Conservation (phyloP, 805 yeast genomes). For the Kodamaea hsintzibuensis region DNA sequence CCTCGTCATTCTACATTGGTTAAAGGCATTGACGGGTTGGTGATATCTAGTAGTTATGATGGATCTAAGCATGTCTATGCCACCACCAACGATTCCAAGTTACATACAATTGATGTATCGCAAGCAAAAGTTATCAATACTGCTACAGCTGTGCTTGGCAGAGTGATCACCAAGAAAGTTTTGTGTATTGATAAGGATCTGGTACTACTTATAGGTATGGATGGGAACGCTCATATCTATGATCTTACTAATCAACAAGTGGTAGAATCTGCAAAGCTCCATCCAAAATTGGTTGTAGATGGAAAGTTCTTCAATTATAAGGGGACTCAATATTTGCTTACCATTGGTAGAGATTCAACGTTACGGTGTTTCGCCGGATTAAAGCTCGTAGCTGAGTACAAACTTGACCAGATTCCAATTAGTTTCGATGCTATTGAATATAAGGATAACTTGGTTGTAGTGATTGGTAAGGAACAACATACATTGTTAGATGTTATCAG, state of each 20-base stretch:
- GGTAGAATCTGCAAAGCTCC: slow-evolving; percentile 24
- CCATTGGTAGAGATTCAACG: slow-evolving; percentile 61
- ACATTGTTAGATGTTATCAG: slow-evolving; percentile 53
- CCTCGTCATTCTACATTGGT: slow-evolving; percentile 19
- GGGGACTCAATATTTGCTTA: slow-evolving; percentile 40
- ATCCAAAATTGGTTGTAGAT: slow-evolving; percentile 38
- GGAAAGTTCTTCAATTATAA: slow-evolving; percentile 26
- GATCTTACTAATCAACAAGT: slow-evolving; percentile 6
- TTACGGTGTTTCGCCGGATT: slow-evolving; percentile 30
- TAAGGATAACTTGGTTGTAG: slow-evolving; percentile 36
- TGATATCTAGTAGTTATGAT: slow-evolving; percentile 20
- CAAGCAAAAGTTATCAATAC: slow-evolving; percentile 7
- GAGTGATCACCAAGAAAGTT: slow-evolving; percentile 37
- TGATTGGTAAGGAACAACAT: slow-evolving; percentile 61
- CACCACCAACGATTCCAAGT: slow-evolving; percentile 11
- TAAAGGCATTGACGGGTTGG: slow-evolving; percentile 23
- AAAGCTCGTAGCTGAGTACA: slow-evolving; percentile 20
- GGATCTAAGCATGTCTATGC: slow-evolving; percentile 6
- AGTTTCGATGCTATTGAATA: slow-evolving; percentile 43
- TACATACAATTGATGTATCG: slow-evolving; percentile 21
- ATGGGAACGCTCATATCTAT: slow-evolving; percentile 42
- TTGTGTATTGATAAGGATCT: slow-evolving; percentile 24
- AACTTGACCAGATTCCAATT: slow-evolving; percentile 52
- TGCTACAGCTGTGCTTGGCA: slow-evolving; percentile 16
- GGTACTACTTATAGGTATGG: slow-evolving; percentile 51